These are phyloP conservation scores for Trametes cinnabarina DNA, from an alignment of 768 basidiomycete species.

Conservation along the genomic window DNA sequence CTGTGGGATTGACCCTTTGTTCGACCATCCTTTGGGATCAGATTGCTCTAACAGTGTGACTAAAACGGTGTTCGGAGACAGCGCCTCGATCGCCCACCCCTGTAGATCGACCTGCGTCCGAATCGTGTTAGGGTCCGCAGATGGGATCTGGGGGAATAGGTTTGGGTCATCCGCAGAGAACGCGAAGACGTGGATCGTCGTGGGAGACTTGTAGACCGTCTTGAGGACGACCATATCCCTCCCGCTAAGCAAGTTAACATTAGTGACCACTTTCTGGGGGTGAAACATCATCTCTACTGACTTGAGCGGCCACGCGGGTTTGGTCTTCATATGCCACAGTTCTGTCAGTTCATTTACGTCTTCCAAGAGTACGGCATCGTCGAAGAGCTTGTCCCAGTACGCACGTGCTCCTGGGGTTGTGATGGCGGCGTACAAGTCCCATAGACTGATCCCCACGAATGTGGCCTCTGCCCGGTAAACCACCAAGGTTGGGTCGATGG, in stretches of 20 bases:
- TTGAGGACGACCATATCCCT: constrained; percentile 88
- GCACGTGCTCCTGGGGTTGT: constrained; percentile 79
- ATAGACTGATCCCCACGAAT: constrained; percentile 91
- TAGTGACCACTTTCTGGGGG: constrained; percentile 8
- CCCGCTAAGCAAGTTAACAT: constrained; percentile 48
- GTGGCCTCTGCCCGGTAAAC: constrained; percentile 97
- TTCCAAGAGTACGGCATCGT: constrained; percentile 82
- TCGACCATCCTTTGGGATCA: constrained; percentile 96
- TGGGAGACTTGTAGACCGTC: constrained; percentile 96
- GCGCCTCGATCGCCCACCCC: constrained; percentile 94
- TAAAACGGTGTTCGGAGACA: constrained; percentile 92
- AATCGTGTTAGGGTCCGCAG: constrained; percentile 72
- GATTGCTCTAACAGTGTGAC: constrained; percentile 95
- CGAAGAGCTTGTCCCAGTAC: constrained; percentile 89
- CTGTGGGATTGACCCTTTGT: constrained; percentile 90
- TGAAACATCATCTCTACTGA: constrained; percentile 40
- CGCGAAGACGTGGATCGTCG: constrained; percentile 90
- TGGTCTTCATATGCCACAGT: constrained; percentile 90
- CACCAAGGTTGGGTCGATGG: constrained; percentile 93
- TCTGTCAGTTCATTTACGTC: constrained; percentile 90
- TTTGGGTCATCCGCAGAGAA: constrained; percentile 91
- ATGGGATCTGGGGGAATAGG: constrained; percentile 74
- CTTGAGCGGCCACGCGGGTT: constrained; percentile 92
- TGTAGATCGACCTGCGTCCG: constrained; percentile 97
- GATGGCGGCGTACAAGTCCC: constrained; percentile 90